These are phyloP conservation scores for Alloteropsis semialata DNA, from an alignment of 176 grass and related monocot species.

Conservation along the genomic window DNA sequence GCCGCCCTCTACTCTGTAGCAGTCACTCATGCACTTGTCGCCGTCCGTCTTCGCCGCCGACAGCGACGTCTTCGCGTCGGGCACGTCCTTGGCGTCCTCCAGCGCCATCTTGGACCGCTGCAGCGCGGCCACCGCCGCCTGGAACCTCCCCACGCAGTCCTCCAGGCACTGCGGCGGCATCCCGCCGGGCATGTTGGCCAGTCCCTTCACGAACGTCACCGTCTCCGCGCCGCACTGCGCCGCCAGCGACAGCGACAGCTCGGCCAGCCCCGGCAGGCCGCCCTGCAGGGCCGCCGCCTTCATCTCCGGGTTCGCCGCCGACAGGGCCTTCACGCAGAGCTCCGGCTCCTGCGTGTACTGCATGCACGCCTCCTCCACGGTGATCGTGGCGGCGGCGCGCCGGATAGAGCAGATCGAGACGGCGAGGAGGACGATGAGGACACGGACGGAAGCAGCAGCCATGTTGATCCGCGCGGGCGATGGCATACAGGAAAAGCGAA, in stretches of 20 bases:
- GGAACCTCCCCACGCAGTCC: slow-evolving; percentile 48
- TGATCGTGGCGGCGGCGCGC: neutral
- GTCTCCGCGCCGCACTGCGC: slow-evolving; percentile 28
- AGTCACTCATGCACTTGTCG: slow-evolving; percentile 36
- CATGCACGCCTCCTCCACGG: slow-evolving; percentile 44
- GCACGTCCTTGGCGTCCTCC: slow-evolving; percentile 16
- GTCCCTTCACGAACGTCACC: slow-evolving; percentile 27
- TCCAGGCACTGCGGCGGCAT: slow-evolving; percentile 40
- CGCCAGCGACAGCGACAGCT: slow-evolving; percentile 44
- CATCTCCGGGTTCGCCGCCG: slow-evolving; percentile 26
- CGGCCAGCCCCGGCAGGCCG: slow-evolving; percentile 36
- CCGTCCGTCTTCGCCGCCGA: slow-evolving; percentile 40
- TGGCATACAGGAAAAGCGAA: neutral
- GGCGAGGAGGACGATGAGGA: slow-evolving; percentile 24
- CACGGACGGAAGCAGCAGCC: slow-evolving; percentile 12
- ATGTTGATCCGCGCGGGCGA: slow-evolving; percentile 6
- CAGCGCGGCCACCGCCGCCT: slow-evolving; percentile 46
- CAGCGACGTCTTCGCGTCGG: slow-evolving; percentile 30
- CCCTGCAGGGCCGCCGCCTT: neutral
- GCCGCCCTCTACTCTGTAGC: slow-evolving; percentile 38
- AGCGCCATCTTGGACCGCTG: slow-evolving; percentile 42
- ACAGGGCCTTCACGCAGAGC: slow-evolving; percentile 36
- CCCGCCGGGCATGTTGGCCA: neutral
- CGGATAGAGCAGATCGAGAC: slow-evolving; percentile 26
- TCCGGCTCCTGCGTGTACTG: slow-evolving; percentile 36